These are phyloP conservation scores for Torrubiellomyces zombiae DNA, from an alignment of 2,329 filamentous ascomycete species.

Conservation along the genomic window DNA sequence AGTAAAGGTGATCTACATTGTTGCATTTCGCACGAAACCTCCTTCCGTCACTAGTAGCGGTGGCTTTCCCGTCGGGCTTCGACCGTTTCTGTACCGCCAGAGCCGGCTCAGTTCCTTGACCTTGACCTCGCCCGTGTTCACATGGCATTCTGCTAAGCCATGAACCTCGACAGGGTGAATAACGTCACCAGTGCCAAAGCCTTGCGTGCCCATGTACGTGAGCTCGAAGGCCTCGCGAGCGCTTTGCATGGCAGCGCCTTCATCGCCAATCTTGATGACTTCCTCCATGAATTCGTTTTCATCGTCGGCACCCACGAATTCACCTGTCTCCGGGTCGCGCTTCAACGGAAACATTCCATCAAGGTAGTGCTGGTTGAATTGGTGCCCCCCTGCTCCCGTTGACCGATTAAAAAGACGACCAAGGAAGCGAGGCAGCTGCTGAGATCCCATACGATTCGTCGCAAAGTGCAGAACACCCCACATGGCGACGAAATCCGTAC, in stretches of 20 bases:
- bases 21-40: constrained; percentile 21
- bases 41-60: constrained; percentile 18
- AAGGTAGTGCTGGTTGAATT: constrained; percentile 44
- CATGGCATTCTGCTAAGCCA: constrained; percentile 12
- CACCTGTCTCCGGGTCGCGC: constrained; percentile 22
- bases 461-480: constrained; percentile 60
- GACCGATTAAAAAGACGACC: constrained; percentile 42
- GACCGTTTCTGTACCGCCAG: constrained; percentile 46
- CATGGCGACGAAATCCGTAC: constrained; percentile 54
- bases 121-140: constrained; percentile 20
- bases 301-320: constrained; percentile 25
- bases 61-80: constrained; percentile 28
- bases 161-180: constrained; percentile 21
- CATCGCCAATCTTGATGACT: constrained; percentile 27
- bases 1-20: too few relatives aligned
- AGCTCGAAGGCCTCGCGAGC: constrained; percentile 30
- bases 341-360: constrained; percentile 43
- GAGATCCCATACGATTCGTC: constrained; percentile 21
- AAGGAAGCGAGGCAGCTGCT: constrained; percentile 40
- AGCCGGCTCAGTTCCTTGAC: constrained; percentile 45
- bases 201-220: constrained; percentile 25
- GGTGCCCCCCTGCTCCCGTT: constrained; percentile 34
- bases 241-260: constrained; percentile 25
- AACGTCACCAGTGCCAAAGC: constrained; percentile 19
- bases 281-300: constrained; percentile 46